Evolutionary conservation across 2,329 filamentous ascomycete genomes (phyloP), one percentile per base, ranked within the genome.

Genomic region (Aspergillus phoenicis): DNA sequence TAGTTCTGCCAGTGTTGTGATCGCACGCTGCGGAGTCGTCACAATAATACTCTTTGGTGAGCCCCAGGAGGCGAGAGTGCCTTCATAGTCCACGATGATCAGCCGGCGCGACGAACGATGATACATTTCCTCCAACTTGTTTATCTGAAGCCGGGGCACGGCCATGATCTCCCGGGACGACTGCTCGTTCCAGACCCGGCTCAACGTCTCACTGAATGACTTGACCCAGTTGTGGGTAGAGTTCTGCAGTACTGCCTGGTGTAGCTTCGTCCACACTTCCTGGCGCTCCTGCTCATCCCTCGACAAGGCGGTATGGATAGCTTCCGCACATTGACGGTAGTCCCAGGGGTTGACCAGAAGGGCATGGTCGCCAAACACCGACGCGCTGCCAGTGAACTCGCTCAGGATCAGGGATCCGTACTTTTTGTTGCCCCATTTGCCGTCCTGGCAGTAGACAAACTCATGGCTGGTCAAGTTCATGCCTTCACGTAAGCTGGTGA

Each of bases 401-500:
- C 92, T 97, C 57, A 98, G 81, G 66, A 98, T 97, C 47, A 98
- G 83, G 1, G 93, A 93, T 2, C 92, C 92, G 70, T 95, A 88
- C 77, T 91, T 93, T 80, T 93, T 93, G 59, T 88, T 81, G 2
- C 83, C 81, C 63, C 86, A 83, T 66, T 85, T 86, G 43, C 93
- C 93, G 71, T 98, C 94, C 73, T 98, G 94, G 72, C 93, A 97
- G 67, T 91, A 91, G 36, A 97, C 85, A 71, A 93, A 98, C 74
- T 98, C 94, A 73, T 98, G 95, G 5, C 91, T 93, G 0, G 94
- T 97, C 59, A 98, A 79, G 73, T 97, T 98, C 95, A 98, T 98
- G 64, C 94, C 94, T 75, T 98, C 94, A 56, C 95, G 91, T 69
- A 98, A 87, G 73, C 92, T 96, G 2, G 94, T 96, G 71, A 98